phyloP scores from a whole-genome alignment of 1,284 basidiomycete species.

The Coniferiporia sulphurascens region DNA sequence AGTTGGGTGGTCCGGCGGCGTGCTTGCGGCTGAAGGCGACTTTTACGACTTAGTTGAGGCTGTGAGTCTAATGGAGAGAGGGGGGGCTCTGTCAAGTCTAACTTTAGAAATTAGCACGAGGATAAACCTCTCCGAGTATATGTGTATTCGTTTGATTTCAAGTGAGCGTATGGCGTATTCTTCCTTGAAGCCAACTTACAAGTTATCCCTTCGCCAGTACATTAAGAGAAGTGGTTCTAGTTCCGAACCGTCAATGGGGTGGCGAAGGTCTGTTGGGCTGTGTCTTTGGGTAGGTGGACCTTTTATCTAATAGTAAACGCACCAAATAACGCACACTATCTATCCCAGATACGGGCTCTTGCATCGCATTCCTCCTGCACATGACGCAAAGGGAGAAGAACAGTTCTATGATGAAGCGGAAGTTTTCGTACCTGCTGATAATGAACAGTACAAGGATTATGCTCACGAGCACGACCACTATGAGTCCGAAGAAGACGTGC shows the following conservation, averaged over 20 bases:
- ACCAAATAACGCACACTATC: slow-evolving; percentile 10
- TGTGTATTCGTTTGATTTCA: slow-evolving; percentile 96
- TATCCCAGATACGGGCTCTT: slow-evolving; percentile 67
- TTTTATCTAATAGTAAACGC: slow-evolving; percentile 11
- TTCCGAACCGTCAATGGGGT: slow-evolving; percentile 94
- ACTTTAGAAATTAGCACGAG: slow-evolving; percentile 57
- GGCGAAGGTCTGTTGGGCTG: slow-evolving; percentile 92
- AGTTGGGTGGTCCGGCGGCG: slow-evolving; percentile 93
- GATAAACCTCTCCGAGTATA: slow-evolving; percentile 92
- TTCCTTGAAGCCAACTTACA: slow-evolving; percentile 20
- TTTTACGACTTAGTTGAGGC: slow-evolving; percentile 96
- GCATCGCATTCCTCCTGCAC: slow-evolving; percentile 73
- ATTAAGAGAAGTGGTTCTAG: slow-evolving; percentile 84
- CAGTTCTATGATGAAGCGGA: slow-evolving; percentile 15
- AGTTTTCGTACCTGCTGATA: slow-evolving; percentile 18
- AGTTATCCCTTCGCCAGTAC: slow-evolving; percentile 47
- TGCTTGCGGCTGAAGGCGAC: slow-evolving; percentile 87
- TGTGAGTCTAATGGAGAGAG: slow-evolving; percentile 39
- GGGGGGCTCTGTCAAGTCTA: slow-evolving; percentile 16
- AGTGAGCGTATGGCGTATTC: slow-evolving; percentile 52
- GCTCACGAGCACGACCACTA: neutral
- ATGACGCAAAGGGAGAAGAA: slow-evolving; percentile 1
- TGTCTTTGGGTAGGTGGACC: slow-evolving; percentile 74
- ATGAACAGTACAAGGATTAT: slow-evolving; percentile 13
- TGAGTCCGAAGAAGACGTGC: neutral